Evolutionary conservation across 805 yeast species (phyloP), one percentile per base, ranked within the genome.

Genomic region (Saccharomycopsis capsularis): DNA sequence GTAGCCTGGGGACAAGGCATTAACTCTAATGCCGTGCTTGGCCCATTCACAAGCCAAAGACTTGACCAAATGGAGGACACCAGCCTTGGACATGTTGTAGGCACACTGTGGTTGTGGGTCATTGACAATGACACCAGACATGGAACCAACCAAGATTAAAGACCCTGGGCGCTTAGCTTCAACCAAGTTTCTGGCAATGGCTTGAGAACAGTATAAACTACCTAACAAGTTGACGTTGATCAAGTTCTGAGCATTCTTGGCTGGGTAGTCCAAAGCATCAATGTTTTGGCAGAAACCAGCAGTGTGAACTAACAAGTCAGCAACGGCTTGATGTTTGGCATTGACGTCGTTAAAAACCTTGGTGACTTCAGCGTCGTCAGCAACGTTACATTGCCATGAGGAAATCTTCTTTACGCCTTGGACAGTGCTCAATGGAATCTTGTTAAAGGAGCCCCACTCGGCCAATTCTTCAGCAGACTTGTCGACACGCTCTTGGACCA

Each of bases 1-100:
- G 69, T 80, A 81, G 29, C 85, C 86, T 18, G 86, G 85, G 32
- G 81, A 73, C 61, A 80, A 74, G 46, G 83, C 73, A 73, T 81
- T 80, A 58, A 80, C 82, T 57, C 85, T 71, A 24, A 52, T 52
- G 63, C 73, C 73, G 69, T 75, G 75, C 52, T 76, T 77, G 46
- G 86, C 85, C 86, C 86, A 80, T 65, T 80, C 86, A 52, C 82
- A 79, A 29, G 85, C 84, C 56, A 80, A 73, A n/a, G 84, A 77
- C 63, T 77, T 70, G 59, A 72, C 78, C 65, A 81, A 71, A 65
- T 81, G 86, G 55, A 75, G 74, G 35, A 81, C 86, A 52, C 80
- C 86, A 29, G 86, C 85, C 71, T 81, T 80, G 59, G 84, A 76
- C 68, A 82, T 82, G 67, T 81, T 81, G 71, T 80, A 81, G 63